Evolutionary conservation across 345 rosid species (phyloP).

Genomic region (Cardamine occulta): DNA sequence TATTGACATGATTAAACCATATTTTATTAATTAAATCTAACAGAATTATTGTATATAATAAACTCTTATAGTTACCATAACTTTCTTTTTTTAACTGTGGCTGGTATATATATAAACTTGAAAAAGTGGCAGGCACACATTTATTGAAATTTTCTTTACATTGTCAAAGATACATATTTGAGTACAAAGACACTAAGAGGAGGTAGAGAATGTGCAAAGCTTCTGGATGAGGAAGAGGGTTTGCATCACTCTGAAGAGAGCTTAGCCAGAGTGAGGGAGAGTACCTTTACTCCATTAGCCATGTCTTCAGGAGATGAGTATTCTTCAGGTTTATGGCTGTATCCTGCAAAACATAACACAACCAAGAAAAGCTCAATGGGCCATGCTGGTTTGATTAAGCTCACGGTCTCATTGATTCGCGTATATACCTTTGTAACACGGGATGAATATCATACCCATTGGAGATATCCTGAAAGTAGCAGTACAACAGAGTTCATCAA

Average conservation of each 20-base stretch:
- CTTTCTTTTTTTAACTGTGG: not conserved
- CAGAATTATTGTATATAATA: not conserved
- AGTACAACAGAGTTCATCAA: constrained; percentile 17
- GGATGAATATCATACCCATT: constrained; percentile 98
- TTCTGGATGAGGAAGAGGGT: constrained; percentile 23
- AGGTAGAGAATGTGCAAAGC: constrained; percentile 30
- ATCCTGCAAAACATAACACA: constrained; percentile 60
- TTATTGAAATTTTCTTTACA: constrained; percentile 35
- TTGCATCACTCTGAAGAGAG: constrained; percentile 53
- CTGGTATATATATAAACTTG: not conserved
- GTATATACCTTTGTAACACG: constrained; percentile 87
- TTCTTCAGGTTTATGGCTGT: constrained; percentile 96
- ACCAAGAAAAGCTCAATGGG: not conserved
- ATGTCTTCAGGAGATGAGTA: constrained; percentile 67
- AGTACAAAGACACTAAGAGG: constrained; percentile 24
- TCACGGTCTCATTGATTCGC: not conserved
- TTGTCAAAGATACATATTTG: constrained; percentile 39
- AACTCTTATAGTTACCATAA: not conserved
- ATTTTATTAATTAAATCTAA: not conserved
- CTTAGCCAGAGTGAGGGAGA: constrained; percentile 78
- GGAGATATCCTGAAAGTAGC: constrained; percentile 71
- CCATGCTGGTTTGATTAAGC: not conserved
- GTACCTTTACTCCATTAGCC: constrained; percentile 78
- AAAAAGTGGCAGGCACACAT: constrained; percentile 33
- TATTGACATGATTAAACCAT: not conserved